phyloP scores from a whole-genome alignment of 2,329 filamentous ascomycete species.

The Diaporthe amygdali region DNA sequence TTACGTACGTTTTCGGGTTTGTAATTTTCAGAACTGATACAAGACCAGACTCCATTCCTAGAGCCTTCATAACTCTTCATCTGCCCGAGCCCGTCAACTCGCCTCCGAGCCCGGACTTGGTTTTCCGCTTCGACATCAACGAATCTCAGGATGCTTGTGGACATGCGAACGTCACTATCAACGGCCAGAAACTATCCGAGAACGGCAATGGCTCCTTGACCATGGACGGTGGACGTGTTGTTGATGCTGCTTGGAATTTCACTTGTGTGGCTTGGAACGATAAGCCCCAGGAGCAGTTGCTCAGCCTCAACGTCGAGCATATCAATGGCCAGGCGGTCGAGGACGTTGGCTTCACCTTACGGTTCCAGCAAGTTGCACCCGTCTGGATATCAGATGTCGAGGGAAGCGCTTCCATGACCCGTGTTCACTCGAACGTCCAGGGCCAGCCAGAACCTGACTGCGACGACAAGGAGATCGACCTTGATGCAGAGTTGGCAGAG shows the following conservation, averaged over 20 bases:
- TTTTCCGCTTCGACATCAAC: conserved; percentile 49
- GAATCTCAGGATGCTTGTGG: conserved; percentile 52
- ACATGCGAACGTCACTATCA: conserved; percentile 51
- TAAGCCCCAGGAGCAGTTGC: conserved; percentile 46
- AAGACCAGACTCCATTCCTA: conserved; percentile 28
- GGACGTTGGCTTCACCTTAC: conserved; percentile 45
- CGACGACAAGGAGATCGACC: conserved; percentile 31
- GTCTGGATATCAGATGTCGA: conserved; percentile 48
- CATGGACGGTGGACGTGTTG: conserved; percentile 41
- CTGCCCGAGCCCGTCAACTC: conserved; percentile 26
- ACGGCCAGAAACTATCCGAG: conserved; percentile 48
- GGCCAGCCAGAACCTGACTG: conserved; percentile 27
- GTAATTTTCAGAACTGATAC: neutral
- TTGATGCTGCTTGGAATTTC: conserved; percentile 53
- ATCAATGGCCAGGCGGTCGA: conserved; percentile 47
- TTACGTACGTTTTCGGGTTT: neutral
- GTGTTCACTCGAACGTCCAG: conserved; percentile 29
- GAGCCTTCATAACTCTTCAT: conserved; percentile 33
- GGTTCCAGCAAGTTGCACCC: conserved; percentile 52
- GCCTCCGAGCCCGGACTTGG: neutral
- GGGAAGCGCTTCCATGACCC: conserved; percentile 41
- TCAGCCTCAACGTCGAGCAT: conserved; percentile 49
- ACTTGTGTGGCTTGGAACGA: conserved; percentile 49
- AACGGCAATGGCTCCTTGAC: conserved; percentile 49
- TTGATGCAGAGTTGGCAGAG: conserved; percentile 50